These are phyloP conservation scores for Candida saitoana DNA, from an alignment of 805 yeast species.

Conservation along the genomic window DNA sequence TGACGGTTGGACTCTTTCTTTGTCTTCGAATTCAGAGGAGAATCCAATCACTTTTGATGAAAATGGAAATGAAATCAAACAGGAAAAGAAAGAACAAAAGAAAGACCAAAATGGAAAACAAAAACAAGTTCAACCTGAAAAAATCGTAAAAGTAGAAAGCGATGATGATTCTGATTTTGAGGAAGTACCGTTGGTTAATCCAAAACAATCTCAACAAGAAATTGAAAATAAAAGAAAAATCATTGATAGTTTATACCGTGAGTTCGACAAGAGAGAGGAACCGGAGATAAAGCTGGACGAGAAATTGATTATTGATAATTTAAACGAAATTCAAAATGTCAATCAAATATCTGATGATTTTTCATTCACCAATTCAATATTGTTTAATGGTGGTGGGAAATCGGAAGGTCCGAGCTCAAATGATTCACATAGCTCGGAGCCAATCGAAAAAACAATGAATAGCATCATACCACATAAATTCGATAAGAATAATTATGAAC, in stretches of 20 bases:
- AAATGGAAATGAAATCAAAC: slow-evolving; percentile 19
- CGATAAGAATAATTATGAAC: not conserved
- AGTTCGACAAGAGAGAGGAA: slow-evolving; percentile 16
- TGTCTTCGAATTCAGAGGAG: slow-evolving; percentile 40
- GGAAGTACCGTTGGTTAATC: slow-evolving; percentile 50
- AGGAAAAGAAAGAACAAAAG: not conserved
- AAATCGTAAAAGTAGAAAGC: slow-evolving; percentile 6
- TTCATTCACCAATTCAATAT: not conserved
- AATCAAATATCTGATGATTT: slow-evolving; percentile 4
- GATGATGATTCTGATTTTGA: slow-evolving; percentile 41
- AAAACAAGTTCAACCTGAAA: not conserved
- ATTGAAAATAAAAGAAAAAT: slow-evolving; percentile 24
- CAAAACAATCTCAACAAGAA: slow-evolving; percentile 24
- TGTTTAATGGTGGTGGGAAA: not conserved
- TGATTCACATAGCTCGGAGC: not conserved
- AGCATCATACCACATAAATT: not conserved
- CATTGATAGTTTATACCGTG: slow-evolving; percentile 34
- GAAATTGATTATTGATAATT: not conserved
- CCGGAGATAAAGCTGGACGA: not conserved
- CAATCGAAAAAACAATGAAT: not conserved
- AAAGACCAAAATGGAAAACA: slow-evolving; percentile 2
- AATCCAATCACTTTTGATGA: slow-evolving; percentile 53
- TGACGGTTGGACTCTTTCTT: slow-evolving; percentile 78
- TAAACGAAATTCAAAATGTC: not conserved
- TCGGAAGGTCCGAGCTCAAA: not conserved